A percentile compares a stretch with the other conserved stretches of the same genome.
phyloP scores from a whole-genome alignment of 306 rosid genomes.

The Dalbergia cultrata region DNA sequence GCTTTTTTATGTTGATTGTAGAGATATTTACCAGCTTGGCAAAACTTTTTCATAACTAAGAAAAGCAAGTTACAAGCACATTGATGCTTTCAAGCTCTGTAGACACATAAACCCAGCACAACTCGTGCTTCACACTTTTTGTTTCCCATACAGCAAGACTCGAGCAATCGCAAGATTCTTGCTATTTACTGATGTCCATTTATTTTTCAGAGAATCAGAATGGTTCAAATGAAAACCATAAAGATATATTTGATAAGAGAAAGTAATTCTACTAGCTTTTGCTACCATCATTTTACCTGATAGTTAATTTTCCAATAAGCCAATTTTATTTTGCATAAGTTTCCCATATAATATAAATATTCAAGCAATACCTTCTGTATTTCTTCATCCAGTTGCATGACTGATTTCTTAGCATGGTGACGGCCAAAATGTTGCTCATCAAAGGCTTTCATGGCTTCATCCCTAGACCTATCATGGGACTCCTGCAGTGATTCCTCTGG shows the following conservation, averaged over 20 bases:
- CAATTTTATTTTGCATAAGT: slow-evolving; percentile 7
- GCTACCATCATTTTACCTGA: slow-evolving; percentile 5
- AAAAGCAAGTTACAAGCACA: slow-evolving; percentile 9
- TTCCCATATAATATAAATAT: not conserved
- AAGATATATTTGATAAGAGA: slow-evolving; percentile 3
- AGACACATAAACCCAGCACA: not conserved
- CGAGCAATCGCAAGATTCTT: slow-evolving; percentile 1
- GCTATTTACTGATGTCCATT: not conserved
- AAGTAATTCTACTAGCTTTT: slow-evolving; percentile 16
- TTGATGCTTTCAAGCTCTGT: slow-evolving; percentile 14
- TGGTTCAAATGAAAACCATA: not conserved
- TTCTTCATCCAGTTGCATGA: slow-evolving; percentile 77
- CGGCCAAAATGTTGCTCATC: slow-evolving; percentile 89
- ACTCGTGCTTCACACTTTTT: slow-evolving; percentile 8
- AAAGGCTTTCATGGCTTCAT: slow-evolving; percentile 67
- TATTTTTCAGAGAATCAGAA: not conserved
- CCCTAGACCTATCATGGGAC: slow-evolving; percentile 62
- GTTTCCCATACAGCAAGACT: not conserved
- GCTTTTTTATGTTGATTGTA: not conserved
- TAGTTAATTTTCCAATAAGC: slow-evolving; percentile 9
- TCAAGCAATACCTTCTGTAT: slow-evolving; percentile 64
- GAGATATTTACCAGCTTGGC: slow-evolving; percentile 18
- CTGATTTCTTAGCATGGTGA: slow-evolving; percentile 84
- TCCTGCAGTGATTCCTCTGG: slow-evolving; percentile 61
- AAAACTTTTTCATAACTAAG: not conserved